Base-by-base conservation (phyloP, 306 rosid species). In the Canavalia ensiformis region DNA sequence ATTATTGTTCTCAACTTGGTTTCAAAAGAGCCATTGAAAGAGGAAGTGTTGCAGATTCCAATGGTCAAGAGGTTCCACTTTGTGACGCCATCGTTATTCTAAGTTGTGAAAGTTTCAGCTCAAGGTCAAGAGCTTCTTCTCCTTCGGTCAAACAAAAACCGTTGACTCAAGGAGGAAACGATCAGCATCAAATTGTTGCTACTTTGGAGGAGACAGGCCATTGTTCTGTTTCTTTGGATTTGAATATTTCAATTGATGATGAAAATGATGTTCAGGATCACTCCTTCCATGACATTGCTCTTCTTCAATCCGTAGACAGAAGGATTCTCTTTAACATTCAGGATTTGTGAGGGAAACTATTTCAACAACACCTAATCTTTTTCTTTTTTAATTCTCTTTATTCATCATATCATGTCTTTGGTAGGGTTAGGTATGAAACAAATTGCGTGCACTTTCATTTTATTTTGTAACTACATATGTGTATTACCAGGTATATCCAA, bases 121-220 rank as follows among this genome's bases (percentile, higher is more conserved):
- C 97, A 12, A 91, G 97, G 50, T 95, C 97, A 72, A 90, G 97
- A 77, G 93, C 90, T 58, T 91, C 93, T 76, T 95, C 99, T 79
- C 99, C 99, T 35, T 79, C 82, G 4, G 4, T 60, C 1, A 88
- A 79, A 78, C 91, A 86, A 54, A 87, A 82, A 81, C 57, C 83
- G 51, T 35, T 60, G 56, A 45, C 81, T 1, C 39, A 74, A 33
- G 88, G 80, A 30, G 73, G 82, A 12, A 57, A 18, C 25, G 25
- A 18, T 18, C 25, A 83, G 5, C 50, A 34, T 63, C 72, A 73
- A 65, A 50, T 47, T 34, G 45, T 18, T 75, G 78, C 25, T 49
- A 39, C 75, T 9, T 41, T 74, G 66, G 90, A 70, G 78, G 89
- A 88, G 77, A 84, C 87, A 74, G 89, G 88, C 67, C 88, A 87